Base-by-base conservation (phyloP, 2,329 filamentous ascomycete genomes). In the Zymoseptoria brevis region DNA sequence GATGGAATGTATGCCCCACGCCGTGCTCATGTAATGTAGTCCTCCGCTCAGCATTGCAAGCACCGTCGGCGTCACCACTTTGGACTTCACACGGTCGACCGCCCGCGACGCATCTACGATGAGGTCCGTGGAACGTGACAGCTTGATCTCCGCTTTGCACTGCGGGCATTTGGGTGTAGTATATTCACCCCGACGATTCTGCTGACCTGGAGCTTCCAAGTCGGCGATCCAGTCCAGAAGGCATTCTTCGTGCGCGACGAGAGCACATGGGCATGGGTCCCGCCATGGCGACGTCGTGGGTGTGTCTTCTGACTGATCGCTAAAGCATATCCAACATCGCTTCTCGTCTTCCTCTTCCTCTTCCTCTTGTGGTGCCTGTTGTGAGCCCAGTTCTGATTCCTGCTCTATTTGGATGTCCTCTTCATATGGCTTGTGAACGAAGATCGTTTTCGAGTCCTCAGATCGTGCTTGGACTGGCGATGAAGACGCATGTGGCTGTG, bases 201-300 rank as follows among this genome's bases (percentile, higher is more conserved):
- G 70, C 19, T 81, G 75, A 45, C 77, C 80, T 1, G 83, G 82
- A 21, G 82, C 79, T 75, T 96, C 91, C 70, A 90, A 84, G 71
- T 96, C 90, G n/a, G 89, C 87, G 19, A 97, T 87, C 92, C 92
- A 99, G 68, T 90, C 88, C 48, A 97, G 80, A 65, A 97, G 81
- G 72, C 92, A 96, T 61, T 85, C 83, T 73, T 97, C 91, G 72
- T 99, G 94, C 1, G 92, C 94, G 58, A 89, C 89, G 48, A 99
- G 80, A 11, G 89, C 91, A 75, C 94, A 99, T 0, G 87, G 88
- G 72, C 94, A 99, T 1, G 94, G 92, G 57, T 88, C 89, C 51
- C 90, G 86, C 93, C 94, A 99, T 66, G 81, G 79, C 1, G 80
- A 79, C 24, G 81, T 81, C 11, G 80, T 78, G 8, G 81, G 81